Conservation (phyloP, 257 asterid genomes). For the Nicotiana otophora region DNA sequence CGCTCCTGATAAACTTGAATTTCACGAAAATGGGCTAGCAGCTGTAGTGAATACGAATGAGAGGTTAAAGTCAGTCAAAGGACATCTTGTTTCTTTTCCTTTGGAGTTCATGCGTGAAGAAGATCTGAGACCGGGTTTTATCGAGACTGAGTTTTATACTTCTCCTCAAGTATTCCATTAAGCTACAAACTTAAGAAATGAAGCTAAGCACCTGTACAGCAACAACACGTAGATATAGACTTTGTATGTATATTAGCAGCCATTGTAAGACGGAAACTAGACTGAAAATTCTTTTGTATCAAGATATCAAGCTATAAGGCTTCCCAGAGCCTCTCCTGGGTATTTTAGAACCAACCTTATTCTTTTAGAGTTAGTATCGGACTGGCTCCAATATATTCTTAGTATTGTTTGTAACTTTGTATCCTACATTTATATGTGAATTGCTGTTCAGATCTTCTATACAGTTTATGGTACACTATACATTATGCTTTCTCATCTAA, state of each 20-base stretch:
- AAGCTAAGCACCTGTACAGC: no score
- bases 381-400: neutral
- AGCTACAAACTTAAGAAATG: constrained; percentile 1
- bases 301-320: neutral
- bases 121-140: constrained; percentile 76
- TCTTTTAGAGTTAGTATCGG: neutral
- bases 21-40: constrained; percentile 33
- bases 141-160: constrained; percentile 89
- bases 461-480: neutral
- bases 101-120: constrained; percentile 84
- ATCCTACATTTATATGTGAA: neutral
- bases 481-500: neutral
- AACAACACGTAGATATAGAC: neutral
- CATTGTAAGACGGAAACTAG: neutral
- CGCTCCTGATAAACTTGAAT: constrained; percentile 59
- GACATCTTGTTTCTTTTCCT: constrained; percentile 84
- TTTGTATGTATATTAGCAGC: neutral
- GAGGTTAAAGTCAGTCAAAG: constrained; percentile 51
- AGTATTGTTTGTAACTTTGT: neutral
- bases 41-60: constrained; percentile 31
- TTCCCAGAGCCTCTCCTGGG: neutral
- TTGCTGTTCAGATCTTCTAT: neutral
- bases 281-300: neutral
- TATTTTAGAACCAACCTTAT: neutral
- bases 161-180: constrained; percentile 81